Conservation (phyloP, 2,329 filamentous ascomycete species). For the Ascochyta rabiei region DNA sequence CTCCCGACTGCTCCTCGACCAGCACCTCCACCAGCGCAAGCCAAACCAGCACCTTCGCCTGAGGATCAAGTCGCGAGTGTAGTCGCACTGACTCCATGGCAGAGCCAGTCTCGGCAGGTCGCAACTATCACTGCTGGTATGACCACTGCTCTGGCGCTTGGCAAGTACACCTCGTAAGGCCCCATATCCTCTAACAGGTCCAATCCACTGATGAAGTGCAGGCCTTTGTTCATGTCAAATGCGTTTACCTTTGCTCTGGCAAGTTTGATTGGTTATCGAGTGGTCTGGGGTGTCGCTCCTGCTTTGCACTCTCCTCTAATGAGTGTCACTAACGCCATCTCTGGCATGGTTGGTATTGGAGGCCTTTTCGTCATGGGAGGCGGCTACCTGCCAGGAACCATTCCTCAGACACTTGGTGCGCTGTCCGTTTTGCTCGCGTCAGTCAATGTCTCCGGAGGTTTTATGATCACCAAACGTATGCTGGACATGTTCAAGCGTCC, state of each 20-base stretch:
- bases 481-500: slow-evolving; percentile 70
- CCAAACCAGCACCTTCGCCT: slow-evolving; percentile 47
- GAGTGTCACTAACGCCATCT: slow-evolving; percentile 93
- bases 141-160: slow-evolving; percentile 74
- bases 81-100: slow-evolving; percentile 78
- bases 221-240: slow-evolving; percentile 84
- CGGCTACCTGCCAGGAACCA: slow-evolving; percentile 64
- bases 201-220: slow-evolving; percentile 7
- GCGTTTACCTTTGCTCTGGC: slow-evolving; percentile 84
- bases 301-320: slow-evolving; percentile 88
- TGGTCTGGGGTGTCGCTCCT: slow-evolving; percentile 84
- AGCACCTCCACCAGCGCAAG: slow-evolving; percentile 62
- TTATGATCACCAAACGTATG: slow-evolving; percentile 92
- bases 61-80: slow-evolving; percentile 57
- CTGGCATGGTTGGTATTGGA: slow-evolving; percentile 85
- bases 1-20: slow-evolving; percentile 77
- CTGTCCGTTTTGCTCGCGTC: slow-evolving; percentile 83
- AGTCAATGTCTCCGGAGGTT: slow-evolving; percentile 86
- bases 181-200: not conserved
- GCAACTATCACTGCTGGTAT: slow-evolving; percentile 77
- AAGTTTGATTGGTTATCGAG: slow-evolving; percentile 84
- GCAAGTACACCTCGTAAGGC: slow-evolving; percentile 71
- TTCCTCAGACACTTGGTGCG: slow-evolving; percentile 79
- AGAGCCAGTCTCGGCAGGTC: slow-evolving; percentile 78
- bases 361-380: slow-evolving; percentile 89